phyloP scores from a whole-genome alignment of 768 basidiomycete genomes.

The Kwoniella mangroviensis region DNA sequence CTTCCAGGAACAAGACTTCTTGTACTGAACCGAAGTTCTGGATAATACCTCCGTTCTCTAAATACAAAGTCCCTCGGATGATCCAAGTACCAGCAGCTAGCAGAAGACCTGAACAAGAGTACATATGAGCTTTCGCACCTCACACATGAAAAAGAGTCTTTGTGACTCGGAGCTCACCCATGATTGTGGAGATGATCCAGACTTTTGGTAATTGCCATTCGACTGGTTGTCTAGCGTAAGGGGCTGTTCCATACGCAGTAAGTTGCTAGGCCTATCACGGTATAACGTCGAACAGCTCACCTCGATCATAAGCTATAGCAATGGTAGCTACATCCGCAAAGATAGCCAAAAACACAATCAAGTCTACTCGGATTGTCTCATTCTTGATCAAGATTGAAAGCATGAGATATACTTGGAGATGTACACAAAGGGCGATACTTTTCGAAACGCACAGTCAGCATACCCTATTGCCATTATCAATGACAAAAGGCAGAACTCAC shows the following conservation, averaged over 20 bases:
- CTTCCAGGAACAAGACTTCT: conserved; percentile 63
- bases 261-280: not conserved
- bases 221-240: conserved; percentile 60
- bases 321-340: conserved; percentile 63
- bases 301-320: conserved; percentile 63
- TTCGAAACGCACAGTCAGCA: no score
- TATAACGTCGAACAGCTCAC: conserved; percentile 2
- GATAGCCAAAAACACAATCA: conserved; percentile 62
- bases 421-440: conserved; percentile 63
- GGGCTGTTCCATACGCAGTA: conserved; percentile 38
- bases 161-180: conserved; percentile 49
- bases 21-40: conserved; percentile 63
- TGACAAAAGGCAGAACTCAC: no score
- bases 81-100: conserved; percentile 63
- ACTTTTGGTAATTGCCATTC: conserved; percentile 65
- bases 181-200: conserved; percentile 62
- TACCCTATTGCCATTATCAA: no score
- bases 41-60: conserved; percentile 60
- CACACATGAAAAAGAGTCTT: not conserved
- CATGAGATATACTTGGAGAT: conserved; percentile 62
- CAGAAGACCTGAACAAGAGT: conserved; percentile 41
- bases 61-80: conserved; percentile 61
- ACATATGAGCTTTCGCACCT: not conserved
- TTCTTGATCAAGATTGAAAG: conserved; percentile 62
- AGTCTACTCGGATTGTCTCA: conserved; percentile 63